phyloP scores from a whole-genome alignment of 192 early-diverging fungal species.

The Coemansia sp. region DNA sequence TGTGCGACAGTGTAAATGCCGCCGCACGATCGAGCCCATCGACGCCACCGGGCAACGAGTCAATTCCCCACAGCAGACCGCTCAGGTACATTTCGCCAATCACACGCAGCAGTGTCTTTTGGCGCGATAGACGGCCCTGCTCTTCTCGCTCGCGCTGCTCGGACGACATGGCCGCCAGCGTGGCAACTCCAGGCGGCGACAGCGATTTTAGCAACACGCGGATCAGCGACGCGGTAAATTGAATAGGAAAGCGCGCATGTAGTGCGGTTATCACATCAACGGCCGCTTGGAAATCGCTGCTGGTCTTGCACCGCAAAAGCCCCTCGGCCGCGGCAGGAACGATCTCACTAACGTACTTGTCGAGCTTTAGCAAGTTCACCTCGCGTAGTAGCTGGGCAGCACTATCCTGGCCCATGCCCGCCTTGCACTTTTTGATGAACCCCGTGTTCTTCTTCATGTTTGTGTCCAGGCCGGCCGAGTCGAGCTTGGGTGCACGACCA shows the following conservation, averaged over 20 bases:
- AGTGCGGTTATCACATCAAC: conserved; percentile 81
- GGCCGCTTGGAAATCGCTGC: conserved; percentile 75
- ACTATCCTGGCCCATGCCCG: conserved; percentile 67
- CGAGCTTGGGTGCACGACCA: conserved; percentile 22
- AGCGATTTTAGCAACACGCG: conserved; percentile 67
- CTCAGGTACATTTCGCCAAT: conserved; percentile 82
- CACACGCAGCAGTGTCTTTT: conserved; percentile 69
- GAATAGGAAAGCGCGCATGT: conserved; percentile 86
- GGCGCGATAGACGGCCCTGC: conserved; percentile 62
- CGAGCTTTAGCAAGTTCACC: conserved; percentile 83
- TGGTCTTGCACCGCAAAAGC: conserved; percentile 63
- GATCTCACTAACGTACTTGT: conserved; percentile 96
- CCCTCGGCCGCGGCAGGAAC: conserved; percentile 82
- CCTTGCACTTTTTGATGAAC: conserved; percentile 92
- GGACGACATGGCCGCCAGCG: conserved; percentile 60
- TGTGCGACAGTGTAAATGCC: conserved; percentile 33
- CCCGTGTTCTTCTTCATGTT: conserved; percentile 98
- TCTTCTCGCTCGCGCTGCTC: conserved; percentile 94
- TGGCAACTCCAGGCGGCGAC: conserved; percentile 61
- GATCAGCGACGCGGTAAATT: conserved; percentile 73
- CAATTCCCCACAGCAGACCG: conserved; percentile 65
- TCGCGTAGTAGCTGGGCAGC: conserved; percentile 74
- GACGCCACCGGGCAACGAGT: conserved; percentile 28
- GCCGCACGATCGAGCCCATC: conserved; percentile 36
- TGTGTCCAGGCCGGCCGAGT: conserved; percentile 67